Evolutionary conservation across 225 moss, liverwort and hornwort genomes (phyloP).

Genomic region (Rhytidiadelphus loreus): DNA sequence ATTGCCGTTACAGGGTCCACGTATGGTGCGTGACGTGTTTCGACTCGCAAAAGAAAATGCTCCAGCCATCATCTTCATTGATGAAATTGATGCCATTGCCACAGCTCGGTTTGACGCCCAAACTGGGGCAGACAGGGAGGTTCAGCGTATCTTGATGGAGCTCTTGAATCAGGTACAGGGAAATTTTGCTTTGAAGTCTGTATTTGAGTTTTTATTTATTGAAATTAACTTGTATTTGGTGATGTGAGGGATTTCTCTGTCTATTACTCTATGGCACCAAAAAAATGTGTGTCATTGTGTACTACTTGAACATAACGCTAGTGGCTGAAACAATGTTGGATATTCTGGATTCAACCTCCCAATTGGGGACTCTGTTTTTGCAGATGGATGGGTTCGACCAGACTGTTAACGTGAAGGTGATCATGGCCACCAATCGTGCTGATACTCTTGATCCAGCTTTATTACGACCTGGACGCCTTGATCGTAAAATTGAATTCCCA

Average conservation of each 20-base stretch:
- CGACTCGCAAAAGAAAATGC: slow-evolving; percentile 92
- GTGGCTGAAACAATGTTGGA: background rate
- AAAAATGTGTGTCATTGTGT: background rate
- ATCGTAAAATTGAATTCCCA: slow-evolving; percentile 92
- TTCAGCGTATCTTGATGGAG: slow-evolving; percentile 93
- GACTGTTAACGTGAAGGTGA: slow-evolving; percentile 90
- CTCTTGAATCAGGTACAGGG: slow-evolving; percentile 71
- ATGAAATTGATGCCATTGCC: slow-evolving; percentile 96
- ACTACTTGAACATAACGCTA: background rate
- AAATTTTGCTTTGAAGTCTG: background rate
- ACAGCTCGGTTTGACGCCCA: slow-evolving; percentile 95
- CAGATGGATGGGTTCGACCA: slow-evolving; percentile 99
- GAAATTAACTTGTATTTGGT: background rate
- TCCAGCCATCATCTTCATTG: slow-evolving; percentile 90
- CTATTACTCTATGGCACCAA: background rate
- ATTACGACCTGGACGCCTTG: slow-evolving; percentile 85
- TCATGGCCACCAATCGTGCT: slow-evolving; percentile 96
- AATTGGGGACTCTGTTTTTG: background rate
- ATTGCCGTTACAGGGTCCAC: slow-evolving; percentile 58
- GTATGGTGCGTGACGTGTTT: slow-evolving; percentile 93
- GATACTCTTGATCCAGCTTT: slow-evolving; percentile 91
- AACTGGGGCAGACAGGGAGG: slow-evolving; percentile 93
- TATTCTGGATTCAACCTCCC: background rate
- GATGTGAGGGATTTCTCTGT: background rate
- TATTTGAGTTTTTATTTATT: background rate